phyloP scores from a whole-genome alignment of 176 grass and related monocot species.

The Poa pratensis region DNA sequence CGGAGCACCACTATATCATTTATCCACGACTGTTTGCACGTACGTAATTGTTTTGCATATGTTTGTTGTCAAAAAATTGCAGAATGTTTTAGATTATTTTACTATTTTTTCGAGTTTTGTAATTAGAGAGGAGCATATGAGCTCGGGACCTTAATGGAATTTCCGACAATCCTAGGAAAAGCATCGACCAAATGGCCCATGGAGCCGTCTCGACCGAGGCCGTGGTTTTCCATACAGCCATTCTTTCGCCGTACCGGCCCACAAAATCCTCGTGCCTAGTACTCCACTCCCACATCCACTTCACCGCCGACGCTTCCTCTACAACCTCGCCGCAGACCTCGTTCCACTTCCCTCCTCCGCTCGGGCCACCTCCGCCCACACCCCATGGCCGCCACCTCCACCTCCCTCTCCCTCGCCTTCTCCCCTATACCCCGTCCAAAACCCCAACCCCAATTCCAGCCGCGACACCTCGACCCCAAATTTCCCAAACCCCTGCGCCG shows the following conservation, averaged over 20 bases:
- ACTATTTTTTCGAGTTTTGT: no score
- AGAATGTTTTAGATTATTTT: no score
- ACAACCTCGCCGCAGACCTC: not conserved
- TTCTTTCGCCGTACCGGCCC: not conserved
- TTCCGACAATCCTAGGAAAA: no score
- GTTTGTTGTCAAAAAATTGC: no score
- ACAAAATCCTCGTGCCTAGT: not conserved
- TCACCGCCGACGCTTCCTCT: not conserved
- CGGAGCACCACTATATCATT: no score
- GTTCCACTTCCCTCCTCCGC: not conserved
- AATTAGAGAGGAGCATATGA: no score
- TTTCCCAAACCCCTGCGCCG: constrained; percentile 30
- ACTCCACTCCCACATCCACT: constrained; percentile 1
- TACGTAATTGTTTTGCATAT: no score
- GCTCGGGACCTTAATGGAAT: no score
- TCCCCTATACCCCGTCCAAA: constrained; percentile 26
- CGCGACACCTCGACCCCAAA: not conserved
- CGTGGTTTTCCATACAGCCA: not conserved
- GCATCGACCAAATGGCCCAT: no score
- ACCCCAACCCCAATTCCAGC: not conserved
- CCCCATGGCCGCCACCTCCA: constrained; percentile 45
- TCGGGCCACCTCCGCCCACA: constrained; percentile 5
- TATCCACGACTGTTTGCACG: no score
- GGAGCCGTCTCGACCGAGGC: no score
- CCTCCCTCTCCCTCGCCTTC: constrained; percentile 43